Conservation (phyloP, 805 yeast genomes). For the Kuraishia hungarica region DNA sequence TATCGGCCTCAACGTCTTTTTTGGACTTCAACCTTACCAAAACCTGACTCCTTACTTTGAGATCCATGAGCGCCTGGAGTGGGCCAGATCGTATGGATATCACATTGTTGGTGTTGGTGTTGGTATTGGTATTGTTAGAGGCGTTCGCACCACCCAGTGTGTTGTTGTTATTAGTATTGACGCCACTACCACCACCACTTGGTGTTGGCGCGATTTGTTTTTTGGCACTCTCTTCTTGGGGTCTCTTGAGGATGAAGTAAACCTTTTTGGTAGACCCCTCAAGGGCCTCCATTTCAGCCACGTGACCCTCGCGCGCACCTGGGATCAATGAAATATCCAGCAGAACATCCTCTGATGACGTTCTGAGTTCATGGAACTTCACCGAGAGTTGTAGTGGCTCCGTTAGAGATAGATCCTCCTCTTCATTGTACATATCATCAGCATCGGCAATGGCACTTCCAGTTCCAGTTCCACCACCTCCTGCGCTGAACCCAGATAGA, state of each 20-base stretch:
- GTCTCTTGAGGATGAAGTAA: slow-evolving; percentile 33
- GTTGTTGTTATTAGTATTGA: neutral
- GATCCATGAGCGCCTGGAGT: slow-evolving; percentile 48
- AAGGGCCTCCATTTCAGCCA: slow-evolving; percentile 59
- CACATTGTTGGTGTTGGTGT: slow-evolving; percentile 17
- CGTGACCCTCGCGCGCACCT: slow-evolving; percentile 62
- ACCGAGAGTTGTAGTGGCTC: slow-evolving; percentile 36
- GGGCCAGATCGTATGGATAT: slow-evolving; percentile 55
- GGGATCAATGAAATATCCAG: slow-evolving; percentile 53
- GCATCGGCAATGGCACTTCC: neutral
- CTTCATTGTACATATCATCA: slow-evolving; percentile 2
- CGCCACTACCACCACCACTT: neutral
- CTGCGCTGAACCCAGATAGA: neutral
- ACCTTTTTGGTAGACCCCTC: slow-evolving; percentile 26
- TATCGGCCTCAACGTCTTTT: slow-evolving; percentile 59
- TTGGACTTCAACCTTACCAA: slow-evolving; percentile 39
- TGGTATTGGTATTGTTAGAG: slow-evolving; percentile 9
- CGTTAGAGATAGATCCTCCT: neutral
- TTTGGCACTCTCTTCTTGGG: slow-evolving; percentile 18
- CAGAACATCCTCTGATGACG: slow-evolving; percentile 49
- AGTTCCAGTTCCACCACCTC: no score
- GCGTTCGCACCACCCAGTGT: slow-evolving; percentile 10
- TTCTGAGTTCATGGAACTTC: slow-evolving; percentile 60
- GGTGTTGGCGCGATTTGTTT: slow-evolving; percentile 1
- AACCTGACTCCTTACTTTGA: slow-evolving; percentile 63